Evolutionary conservation across 2,329 filamentous ascomycete genomes (phyloP).

Genomic region (Ceratocystis cacaofunesta): DNA sequence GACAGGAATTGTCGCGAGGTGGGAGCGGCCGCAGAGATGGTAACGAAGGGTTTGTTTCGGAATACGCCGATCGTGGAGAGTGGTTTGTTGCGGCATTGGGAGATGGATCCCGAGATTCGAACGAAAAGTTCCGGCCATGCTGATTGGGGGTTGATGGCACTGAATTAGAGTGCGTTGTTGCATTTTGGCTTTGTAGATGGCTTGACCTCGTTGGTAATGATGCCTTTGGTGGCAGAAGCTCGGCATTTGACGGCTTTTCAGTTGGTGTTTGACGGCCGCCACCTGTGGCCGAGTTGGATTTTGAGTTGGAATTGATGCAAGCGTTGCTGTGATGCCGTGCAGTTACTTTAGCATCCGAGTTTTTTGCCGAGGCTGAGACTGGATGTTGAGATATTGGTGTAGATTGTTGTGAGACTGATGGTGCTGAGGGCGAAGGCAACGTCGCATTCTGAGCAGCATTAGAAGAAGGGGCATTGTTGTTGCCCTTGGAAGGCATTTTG

Average conservation of each 20-base stretch:
- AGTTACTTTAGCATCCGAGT: not conserved
- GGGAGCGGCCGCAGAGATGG: conserved; percentile 53
- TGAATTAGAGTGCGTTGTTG: conserved; percentile 55
- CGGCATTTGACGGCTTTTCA: conserved; percentile 27
- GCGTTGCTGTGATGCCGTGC: not conserved
- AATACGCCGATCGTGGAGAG: conserved; percentile 80
- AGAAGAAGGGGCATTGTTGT: conserved; percentile 8
- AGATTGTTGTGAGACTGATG: not conserved
- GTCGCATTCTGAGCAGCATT: conserved; percentile 4
- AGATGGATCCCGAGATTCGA: conserved; percentile 64
- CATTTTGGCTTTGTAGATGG: conserved; percentile 17
- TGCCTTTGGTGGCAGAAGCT: conserved; percentile 20
- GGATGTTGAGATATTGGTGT: not conserved
- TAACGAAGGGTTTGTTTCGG: conserved; percentile 65
- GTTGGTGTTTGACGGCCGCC: conserved; percentile 8
- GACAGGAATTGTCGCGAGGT: conserved; percentile 50
- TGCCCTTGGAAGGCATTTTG: conserved; percentile 15
- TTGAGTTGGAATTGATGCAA: not conserved
- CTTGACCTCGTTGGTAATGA: conserved; percentile 20
- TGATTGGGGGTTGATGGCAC: conserved; percentile 90
- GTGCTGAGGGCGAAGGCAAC: not conserved
- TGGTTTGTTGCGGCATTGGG: conserved; percentile 62
- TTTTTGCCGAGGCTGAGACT: not conserved
- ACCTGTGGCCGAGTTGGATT: not conserved
- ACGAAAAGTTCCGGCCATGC: conserved; percentile 67